Base-by-base conservation (phyloP, 2,329 filamentous ascomycete genomes). In the Ophiostoma perfectum region DNA sequence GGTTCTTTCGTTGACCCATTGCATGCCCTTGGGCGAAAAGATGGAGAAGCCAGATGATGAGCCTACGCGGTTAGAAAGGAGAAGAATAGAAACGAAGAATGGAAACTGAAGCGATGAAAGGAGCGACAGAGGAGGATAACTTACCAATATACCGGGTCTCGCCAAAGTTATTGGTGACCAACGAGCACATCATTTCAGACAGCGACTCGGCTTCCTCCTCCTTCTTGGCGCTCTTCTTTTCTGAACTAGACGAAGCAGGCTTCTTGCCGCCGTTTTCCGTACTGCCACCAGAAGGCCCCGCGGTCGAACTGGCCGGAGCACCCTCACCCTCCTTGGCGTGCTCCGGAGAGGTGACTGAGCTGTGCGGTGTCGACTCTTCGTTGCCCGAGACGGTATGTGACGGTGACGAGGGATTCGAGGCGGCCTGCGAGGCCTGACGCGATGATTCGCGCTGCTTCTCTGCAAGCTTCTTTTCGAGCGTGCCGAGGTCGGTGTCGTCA, bases 1-100 rank as follows among this genome's bases (percentile, higher is more conserved):
- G 2, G 93, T 98, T 81, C 96, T 97, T 73, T 95, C 89, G 74
- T 97, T 98, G 67, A 99, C 94, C 95, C 95, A 99, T 77, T 97
- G 90, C 67, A 99, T 96, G 62, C 95, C 95, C 77, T 97, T 97
- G 14, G 94, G 95, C 0, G 94, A 98, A 81, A 99, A 98, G 74
- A 99, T 99, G 67, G 94, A 98, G 78, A 98, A 98, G 3, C 95
- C 95, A 2, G 95, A 99, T 0, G 94, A 98, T 0, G 93, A 97
- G 39, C 94, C 27, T 27, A 27, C 27, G 27, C 27, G 27, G 27
- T 27, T 27, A 27, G 27, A 27, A 27, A 27, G 27, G 27, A 2
- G 27, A 27, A 27, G 1, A 27, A 27, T 27, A 27, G 27, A 27
- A 27, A 27, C 27, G 27, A 27, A 27, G 27, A 27, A 27, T 27